Conservation (phyloP, 1,284 basidiomycete genomes). For the Pseudozyma hubeiensis region DNA sequence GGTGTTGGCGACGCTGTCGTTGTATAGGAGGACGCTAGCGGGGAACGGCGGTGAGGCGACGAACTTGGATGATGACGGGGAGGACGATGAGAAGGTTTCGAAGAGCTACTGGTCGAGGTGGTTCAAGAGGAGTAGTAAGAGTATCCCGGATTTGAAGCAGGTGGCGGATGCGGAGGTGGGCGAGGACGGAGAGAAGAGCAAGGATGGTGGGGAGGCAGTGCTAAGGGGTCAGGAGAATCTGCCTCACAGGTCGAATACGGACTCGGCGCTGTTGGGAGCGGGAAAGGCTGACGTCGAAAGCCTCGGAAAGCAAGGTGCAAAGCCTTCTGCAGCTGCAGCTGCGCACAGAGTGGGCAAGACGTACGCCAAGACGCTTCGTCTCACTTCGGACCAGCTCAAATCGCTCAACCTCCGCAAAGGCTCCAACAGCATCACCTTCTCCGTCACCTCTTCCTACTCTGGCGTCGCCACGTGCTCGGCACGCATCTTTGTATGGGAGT, state of each 20-base stretch:
- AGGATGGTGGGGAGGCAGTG: neutral
- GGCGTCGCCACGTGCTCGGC: slow-evolving; percentile 85
- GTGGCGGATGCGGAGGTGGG: slow-evolving; percentile 14
- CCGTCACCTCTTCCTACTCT: slow-evolving; percentile 83
- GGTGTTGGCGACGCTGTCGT: slow-evolving; percentile 71
- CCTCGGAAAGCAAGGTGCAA: neutral
- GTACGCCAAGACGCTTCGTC: slow-evolving; percentile 91
- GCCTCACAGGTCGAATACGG: slow-evolving; percentile 46
- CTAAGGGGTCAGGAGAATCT: slow-evolving; percentile 26
- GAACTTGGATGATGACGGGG: slow-evolving; percentile 58
- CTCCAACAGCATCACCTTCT: slow-evolving; percentile 92
- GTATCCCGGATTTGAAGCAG: slow-evolving; percentile 40
- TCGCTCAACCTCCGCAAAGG: slow-evolving; percentile 84
- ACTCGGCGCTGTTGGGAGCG: slow-evolving; percentile 42
- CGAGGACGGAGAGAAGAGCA: slow-evolving; percentile 1
- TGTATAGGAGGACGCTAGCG: slow-evolving; percentile 54
- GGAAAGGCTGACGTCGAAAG: slow-evolving; percentile 15
- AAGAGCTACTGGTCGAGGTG: slow-evolving; percentile 61
- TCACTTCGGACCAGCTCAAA: slow-evolving; percentile 82
- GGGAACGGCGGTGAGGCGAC: slow-evolving; percentile 9
- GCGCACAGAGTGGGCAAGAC: slow-evolving; percentile 71
- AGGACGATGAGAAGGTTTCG: slow-evolving; percentile 23
- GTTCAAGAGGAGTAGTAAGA: slow-evolving; percentile 59
- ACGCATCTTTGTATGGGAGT: slow-evolving; percentile 95
- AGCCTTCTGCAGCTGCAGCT: slow-evolving; percentile 4